A percentile compares a stretch with the other conserved stretches of the same genome.
These are phyloP conservation scores for Aspergillus jensenii DNA, from an alignment of 2,329 filamentous ascomycete genomes.

Conservation along the genomic window DNA sequence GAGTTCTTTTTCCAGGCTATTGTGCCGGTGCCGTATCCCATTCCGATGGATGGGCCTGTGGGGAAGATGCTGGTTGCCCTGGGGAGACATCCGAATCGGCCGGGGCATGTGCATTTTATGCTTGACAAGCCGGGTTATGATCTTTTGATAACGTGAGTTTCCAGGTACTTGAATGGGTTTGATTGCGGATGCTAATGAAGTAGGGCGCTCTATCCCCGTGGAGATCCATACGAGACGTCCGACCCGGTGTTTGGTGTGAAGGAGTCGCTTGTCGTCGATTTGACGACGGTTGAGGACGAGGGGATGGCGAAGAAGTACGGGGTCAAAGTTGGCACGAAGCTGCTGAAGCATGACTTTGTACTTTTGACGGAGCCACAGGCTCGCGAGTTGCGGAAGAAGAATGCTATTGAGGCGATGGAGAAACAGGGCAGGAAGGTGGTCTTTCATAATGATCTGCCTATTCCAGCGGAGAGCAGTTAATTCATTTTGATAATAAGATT, in stretches of 20 bases:
- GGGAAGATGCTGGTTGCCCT: conserved; percentile 4
- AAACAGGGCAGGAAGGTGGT: conserved; percentile 14
- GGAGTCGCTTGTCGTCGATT: conserved; percentile 28
- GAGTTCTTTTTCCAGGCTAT: conserved; percentile 26
- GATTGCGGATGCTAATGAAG: not conserved
- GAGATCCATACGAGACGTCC: conserved; percentile 28
- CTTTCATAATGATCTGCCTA: conserved; percentile 13
- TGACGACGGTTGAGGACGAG: conserved; percentile 22
- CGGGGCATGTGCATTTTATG: conserved; percentile 23
- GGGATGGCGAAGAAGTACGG: conserved; percentile 24
- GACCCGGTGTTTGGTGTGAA: conserved; percentile 35
- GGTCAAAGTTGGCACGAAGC: conserved; percentile 20
- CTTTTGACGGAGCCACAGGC: conserved; percentile 16
- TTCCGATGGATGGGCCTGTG: conserved; percentile 22
- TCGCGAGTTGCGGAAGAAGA: conserved; percentile 11
- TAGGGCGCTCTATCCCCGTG: conserved; percentile 29
- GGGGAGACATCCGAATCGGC: conserved; percentile 7
- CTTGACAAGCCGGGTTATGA: conserved; percentile 21
- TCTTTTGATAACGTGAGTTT: conserved; percentile 23
- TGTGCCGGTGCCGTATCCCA: conserved; percentile 28
- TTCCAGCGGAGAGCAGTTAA: conserved; percentile 5
- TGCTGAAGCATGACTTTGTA: conserved; percentile 28
- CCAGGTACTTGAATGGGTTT: not conserved
- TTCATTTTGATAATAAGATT: not conserved
- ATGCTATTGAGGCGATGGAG: conserved; percentile 16